Percentiles rank a stretch among this genome's conserved stretches.
Conservation (phyloP, 2,329 filamentous ascomycete genomes). For the Aspergillus sp. region DNA sequence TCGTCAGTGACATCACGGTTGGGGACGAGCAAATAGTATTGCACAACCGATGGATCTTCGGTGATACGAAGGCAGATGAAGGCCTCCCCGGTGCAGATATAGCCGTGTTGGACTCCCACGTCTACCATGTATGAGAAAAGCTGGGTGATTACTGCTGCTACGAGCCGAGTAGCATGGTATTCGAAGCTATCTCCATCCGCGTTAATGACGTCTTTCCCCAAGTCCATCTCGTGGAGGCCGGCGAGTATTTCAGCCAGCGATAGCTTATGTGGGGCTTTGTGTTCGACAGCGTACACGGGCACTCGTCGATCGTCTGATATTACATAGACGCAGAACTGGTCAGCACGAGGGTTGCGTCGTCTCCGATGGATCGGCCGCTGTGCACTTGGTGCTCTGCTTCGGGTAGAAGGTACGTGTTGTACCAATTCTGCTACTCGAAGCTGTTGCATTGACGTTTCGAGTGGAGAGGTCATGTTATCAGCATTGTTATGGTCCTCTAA, state of each 20-base stretch:
- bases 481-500: no score
- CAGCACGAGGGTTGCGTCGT: no score
- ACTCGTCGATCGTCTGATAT: slow-evolving; percentile 21
- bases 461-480: no score
- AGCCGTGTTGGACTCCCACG: slow-evolving; percentile 27
- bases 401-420: no score
- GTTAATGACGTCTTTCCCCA: slow-evolving; percentile 27
- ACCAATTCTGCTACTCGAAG: no score
- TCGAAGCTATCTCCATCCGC: slow-evolving; percentile 28
- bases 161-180: slow-evolving; percentile 26
- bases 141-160: slow-evolving; percentile 29
- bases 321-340: slow-evolving; percentile 25
- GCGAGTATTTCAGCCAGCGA: slow-evolving; percentile 25
- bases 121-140: slow-evolving; percentile 35
- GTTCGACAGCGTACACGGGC: slow-evolving; percentile 29
- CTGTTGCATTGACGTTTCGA: no score
- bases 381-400: no score
- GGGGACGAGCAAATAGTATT: slow-evolving; percentile 29
- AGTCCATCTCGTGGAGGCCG: slow-evolving; percentile 28
- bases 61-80: slow-evolving; percentile 34
- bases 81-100: slow-evolving; percentile 33
- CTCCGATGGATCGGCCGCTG: no score
- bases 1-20: slow-evolving; percentile 27
- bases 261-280: slow-evolving; percentile 31
- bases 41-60: slow-evolving; percentile 23